Base-by-base conservation (phyloP, 2,329 filamentous ascomycete genomes). In the Epichloe gansuensis region DNA sequence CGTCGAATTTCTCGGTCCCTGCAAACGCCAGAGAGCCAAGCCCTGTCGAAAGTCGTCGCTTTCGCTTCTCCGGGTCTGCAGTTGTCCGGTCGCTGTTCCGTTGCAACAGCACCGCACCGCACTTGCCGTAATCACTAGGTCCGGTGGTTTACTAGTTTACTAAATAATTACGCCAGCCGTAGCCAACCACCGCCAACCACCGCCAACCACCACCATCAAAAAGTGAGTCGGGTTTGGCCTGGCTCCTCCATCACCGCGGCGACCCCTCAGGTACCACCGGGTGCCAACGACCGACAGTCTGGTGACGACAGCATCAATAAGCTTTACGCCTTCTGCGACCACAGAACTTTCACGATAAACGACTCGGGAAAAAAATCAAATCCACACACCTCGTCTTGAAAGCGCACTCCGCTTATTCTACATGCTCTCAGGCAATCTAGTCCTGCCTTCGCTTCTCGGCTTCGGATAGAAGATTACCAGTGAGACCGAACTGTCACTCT, bases 231-330 rank as follows among this genome's bases (percentile, higher is more conserved):
- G 25, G 21, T 43, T 43, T 15, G 25, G 25, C 25, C 25, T 46
- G 38, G 25, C 12, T 35, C 42, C 23, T 31, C 13, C 47, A 46
- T 54, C 53, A 54, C 53, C 34, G 46, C 39, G 35, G 53, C 53
- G 53, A 54, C 53, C 25, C 42, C 9, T 31, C 23, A 23, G 23
- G 23, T 44, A n/a, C 25, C 21, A 21, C 38, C 23, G 43, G 35
- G 23, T 21, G 21, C n/a, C 23, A 41, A 4, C 41, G 8, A 9
- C 48, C 15, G n/a, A 23, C 7, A n/a, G 21, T 35, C 25, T 17
- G 48, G 35, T 50, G 48, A 50, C 46, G 34, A 38, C 34, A 21
- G 34, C 13, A 39, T 41, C 15, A 34, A 37, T 9, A n/a, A 9
- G 48, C n/a, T 31, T 31, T 51, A 45, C 48, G 13, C 39, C 44